phyloP scores from a whole-genome alignment of 306 rosid species.

The Echinosophora koreensis region DNA sequence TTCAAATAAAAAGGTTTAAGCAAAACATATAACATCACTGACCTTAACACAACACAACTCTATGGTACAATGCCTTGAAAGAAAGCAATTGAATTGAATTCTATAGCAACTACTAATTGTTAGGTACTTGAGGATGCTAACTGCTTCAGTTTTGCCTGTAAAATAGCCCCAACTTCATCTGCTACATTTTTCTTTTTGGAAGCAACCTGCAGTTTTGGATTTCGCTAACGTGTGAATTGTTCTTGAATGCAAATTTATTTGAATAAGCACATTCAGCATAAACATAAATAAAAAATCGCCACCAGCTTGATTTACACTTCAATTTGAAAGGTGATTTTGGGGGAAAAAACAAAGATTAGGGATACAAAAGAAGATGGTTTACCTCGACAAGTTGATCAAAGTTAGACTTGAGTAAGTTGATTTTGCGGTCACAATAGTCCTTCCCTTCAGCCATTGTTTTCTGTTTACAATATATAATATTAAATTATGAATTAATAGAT shows the following conservation, averaged over 20 bases:
- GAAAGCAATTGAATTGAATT: constrained; percentile 36
- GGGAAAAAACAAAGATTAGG: too few species aligned
- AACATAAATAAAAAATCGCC: neutral
- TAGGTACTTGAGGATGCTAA: constrained; percentile 58
- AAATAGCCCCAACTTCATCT: constrained; percentile 70
- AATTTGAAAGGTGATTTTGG: neutral
- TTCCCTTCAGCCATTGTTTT: constrained; percentile 88
- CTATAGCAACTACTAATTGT: constrained; percentile 29
- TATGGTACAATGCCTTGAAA: constrained; percentile 45
- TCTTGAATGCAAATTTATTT: neutral
- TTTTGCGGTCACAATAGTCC: constrained; percentile 91
- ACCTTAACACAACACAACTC: constrained; percentile 43
- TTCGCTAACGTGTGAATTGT: constrained; percentile 20
- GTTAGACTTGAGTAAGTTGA: constrained; percentile 85
- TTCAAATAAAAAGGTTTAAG: neutral
- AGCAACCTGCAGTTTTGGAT: constrained; percentile 73
- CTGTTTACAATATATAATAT: constrained; percentile 47
- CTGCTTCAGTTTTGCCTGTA: constrained; percentile 87
- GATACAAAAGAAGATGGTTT: neutral
- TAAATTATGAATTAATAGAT: too few species aligned
- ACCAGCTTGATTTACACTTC: too few species aligned
- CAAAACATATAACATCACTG: constrained; percentile 28
- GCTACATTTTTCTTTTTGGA: constrained; percentile 81
- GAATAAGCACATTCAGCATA: too few species aligned
- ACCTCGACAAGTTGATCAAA: constrained; percentile 95